phyloP scores from a whole-genome alignment of 1,284 basidiomycete species.

The Ustilago crameri region DNA sequence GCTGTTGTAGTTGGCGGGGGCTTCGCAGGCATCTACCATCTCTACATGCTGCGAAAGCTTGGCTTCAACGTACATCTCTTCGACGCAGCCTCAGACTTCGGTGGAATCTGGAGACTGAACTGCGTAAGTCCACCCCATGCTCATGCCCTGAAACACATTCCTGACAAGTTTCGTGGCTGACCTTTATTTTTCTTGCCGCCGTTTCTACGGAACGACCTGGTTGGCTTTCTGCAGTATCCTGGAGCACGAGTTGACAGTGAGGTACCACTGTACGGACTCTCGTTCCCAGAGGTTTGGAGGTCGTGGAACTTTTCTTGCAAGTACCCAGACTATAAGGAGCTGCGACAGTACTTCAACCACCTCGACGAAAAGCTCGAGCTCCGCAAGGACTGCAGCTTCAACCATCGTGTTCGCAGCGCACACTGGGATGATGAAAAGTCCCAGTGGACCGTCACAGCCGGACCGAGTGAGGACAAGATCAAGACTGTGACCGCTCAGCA shows the following conservation, averaged over 20 bases:
- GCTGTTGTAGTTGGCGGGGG: constrained; percentile 45
- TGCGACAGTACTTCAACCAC: constrained; percentile 52
- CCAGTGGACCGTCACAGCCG: constrained; percentile 44
- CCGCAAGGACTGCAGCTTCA: constrained; percentile 53
- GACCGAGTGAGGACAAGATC: constrained; percentile 28
- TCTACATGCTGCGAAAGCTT: constrained; percentile 41
- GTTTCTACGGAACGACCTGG: too few relatives aligned
- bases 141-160: too few relatives aligned
- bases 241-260: constrained; percentile 53
- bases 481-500: constrained; percentile 39
- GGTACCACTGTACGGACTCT: constrained; percentile 50
- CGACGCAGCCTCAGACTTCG: constrained; percentile 51
- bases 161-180: too few relatives aligned
- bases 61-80: constrained; percentile 50
- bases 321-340: constrained; percentile 51
- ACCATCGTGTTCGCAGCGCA: constrained; percentile 37
- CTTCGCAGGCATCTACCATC: constrained; percentile 45
- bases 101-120: constrained; percentile 48
- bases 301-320: constrained; percentile 51
- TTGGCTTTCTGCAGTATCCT: constrained; percentile 26
- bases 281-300: constrained; percentile 45
- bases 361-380: constrained; percentile 50
- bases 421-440: constrained; percentile 42
- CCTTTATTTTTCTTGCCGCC: too few relatives aligned
- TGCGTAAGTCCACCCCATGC: constrained; percentile 23